Evolutionary conservation across 257 asterid genomes (phyloP).

Genomic region (Fraxinus pennsylvanica): DNA sequence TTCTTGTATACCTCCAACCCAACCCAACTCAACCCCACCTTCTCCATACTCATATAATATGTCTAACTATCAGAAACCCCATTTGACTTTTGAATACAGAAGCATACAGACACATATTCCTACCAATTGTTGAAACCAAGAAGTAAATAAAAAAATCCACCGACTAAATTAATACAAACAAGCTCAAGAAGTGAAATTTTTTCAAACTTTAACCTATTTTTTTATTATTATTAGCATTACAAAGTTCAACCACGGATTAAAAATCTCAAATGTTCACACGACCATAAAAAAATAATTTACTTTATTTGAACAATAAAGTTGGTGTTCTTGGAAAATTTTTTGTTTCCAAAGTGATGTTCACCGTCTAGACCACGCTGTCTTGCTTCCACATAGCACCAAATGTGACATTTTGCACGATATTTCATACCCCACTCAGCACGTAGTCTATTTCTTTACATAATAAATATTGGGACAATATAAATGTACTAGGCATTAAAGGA

Average conservation of each 20-base stretch:
- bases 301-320: background rate
- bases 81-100: constrained; percentile 43
- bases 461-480: constrained; percentile 24
- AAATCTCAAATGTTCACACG: background rate
- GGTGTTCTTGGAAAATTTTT: constrained; percentile 15
- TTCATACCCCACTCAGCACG: constrained; percentile 77
- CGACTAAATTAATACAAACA: constrained; percentile 17
- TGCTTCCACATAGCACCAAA: constrained; percentile 54
- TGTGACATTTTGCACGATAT: constrained; percentile 59
- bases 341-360: constrained; percentile 45
- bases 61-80: background rate
- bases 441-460: constrained; percentile 45
- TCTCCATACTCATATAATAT: background rate
- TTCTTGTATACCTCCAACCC: too few relatives aligned
- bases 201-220: constrained; percentile 37
- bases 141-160: background rate
- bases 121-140: constrained; percentile 13
- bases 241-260: background rate
- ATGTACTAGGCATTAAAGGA: constrained; percentile 36
- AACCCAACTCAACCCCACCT: too few relatives aligned
- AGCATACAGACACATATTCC: constrained; percentile 47
- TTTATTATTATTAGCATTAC: constrained; percentile 25
- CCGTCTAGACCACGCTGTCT: constrained; percentile 86
- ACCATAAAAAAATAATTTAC: background rate
- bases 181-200: constrained; percentile 44